phyloP scores from a whole-genome alignment of 257 asterid species.

The Fraxinus pennsylvanica region DNA sequence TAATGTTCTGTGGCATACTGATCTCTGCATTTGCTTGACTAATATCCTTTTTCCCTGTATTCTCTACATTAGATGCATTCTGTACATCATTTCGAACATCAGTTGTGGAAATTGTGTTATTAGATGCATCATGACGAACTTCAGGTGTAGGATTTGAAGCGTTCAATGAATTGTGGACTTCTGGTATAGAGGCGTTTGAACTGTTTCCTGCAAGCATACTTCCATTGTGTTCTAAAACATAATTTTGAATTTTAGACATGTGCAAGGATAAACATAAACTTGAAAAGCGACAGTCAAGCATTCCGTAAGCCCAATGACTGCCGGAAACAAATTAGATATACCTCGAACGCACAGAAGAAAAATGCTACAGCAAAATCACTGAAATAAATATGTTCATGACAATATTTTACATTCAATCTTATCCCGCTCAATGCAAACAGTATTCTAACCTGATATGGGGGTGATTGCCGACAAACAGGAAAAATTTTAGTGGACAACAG shows the following conservation, averaged over 20 bases:
- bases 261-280: conserved; percentile 1
- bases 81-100: conserved; percentile 23
- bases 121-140: conserved; percentile 34
- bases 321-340: neutral
- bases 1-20: conserved; percentile 45
- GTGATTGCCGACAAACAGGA: neutral
- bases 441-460: neutral
- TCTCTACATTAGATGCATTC: conserved; percentile 43
- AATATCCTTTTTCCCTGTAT: conserved; percentile 44
- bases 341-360: neutral
- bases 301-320: neutral
- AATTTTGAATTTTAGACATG: conserved; percentile 22
- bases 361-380: neutral
- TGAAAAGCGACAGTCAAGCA: neutral
- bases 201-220: conserved; percentile 41
- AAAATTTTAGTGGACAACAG: neutral
- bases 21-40: conserved; percentile 45
- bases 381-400: neutral
- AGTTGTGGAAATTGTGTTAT: conserved; percentile 4
- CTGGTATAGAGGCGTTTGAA: conserved; percentile 36
- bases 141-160: conserved; percentile 39
- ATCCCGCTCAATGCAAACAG: conserved; percentile 17
- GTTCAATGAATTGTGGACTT: conserved; percentile 35
- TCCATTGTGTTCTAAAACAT: conserved; percentile 41
- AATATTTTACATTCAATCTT: conserved; percentile 9